Conservation (phyloP, 495 filamentous ascomycete genomes). For the Lasiosphaeria miniovina region DNA sequence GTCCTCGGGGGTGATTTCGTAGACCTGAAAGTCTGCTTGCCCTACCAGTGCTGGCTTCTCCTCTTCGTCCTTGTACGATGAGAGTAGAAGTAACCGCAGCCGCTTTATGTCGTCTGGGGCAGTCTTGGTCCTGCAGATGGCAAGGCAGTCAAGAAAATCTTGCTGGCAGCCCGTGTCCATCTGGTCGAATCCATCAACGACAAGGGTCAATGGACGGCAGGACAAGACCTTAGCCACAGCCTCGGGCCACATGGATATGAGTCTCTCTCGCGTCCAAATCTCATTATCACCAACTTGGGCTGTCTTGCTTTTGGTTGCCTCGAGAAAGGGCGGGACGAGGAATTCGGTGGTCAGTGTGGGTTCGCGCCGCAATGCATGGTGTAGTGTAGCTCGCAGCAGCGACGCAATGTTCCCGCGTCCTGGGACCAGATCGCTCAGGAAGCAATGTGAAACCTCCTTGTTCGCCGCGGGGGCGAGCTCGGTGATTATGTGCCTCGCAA, state of each 20-base stretch:
- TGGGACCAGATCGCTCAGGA: conserved; percentile 10
- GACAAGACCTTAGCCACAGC: background rate
- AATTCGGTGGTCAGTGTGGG: conserved; percentile 1
- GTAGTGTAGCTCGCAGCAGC: conserved; percentile 11
- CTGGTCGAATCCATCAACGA: conserved; percentile 8
- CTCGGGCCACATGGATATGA: background rate
- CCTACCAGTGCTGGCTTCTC: background rate
- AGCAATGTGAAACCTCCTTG: conserved; percentile 13
- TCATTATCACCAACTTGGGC: background rate
- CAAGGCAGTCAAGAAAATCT: conserved; percentile 3
- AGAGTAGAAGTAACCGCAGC: background rate
- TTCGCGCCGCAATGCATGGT: conserved; percentile 9
- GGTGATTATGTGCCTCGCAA: conserved; percentile 17
- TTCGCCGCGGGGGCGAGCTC: conserved; percentile 9
- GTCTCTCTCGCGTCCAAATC: conserved; percentile 2
- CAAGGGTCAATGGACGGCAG: background rate
- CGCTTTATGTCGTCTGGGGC: background rate
- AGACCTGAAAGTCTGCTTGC: too few species aligned
- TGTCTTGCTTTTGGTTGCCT: background rate
- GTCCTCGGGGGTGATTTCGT: too few species aligned
- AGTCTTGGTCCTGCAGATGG: background rate
- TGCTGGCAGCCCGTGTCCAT: background rate
- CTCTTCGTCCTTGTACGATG: background rate
- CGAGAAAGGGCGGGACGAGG: background rate
- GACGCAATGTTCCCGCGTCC: conserved; percentile 7